Evolutionary conservation across 2,329 filamentous ascomycete genomes (phyloP), one percentile per base, ranked within the genome.

Genomic region (Akanthomyces uredinophilus): DNA sequence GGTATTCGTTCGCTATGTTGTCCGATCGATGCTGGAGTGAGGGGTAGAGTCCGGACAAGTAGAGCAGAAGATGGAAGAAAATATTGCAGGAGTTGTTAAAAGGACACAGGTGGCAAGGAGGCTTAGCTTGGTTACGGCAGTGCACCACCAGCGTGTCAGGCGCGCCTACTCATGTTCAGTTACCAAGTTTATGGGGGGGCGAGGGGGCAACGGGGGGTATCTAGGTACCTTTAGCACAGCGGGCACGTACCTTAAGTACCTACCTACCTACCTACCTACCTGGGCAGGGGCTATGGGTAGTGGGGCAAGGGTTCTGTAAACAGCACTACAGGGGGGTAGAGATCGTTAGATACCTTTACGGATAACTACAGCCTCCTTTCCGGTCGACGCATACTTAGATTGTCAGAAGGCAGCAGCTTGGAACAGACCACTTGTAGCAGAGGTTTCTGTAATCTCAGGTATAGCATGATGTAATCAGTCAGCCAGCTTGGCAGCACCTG

Each of bases 91-190:
- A 46, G 39, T 39, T 35, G 14, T 5, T 7, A 29, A 35, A 37
- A 50, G 13, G 35, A 44, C 20, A 32, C 22, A 22, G 20, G 49
- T 53, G 58, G 58, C 41, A 60, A 53, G 58, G 49, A 53, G 49
- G 58, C 58, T 60, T 60, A 24, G 49, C 27, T 39, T 24, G 16
- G 39, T 53, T 44, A 44, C 18, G 56, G 20, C 20, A 24, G 58
- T 60, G 57, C 37, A 53, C 39, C 14, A 44, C 47, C 49, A 51
- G 27, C 24, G 57, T 60, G 51, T 52, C 47, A 52, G 49, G 58
- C 47, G 47, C 10, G 47, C 10, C 37, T 52, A 60, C 35, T 14
- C 3, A 37, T 6, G 32, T 39, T 37, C 7, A 29, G 27, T 2
- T 39, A 39, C 46, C 56, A 51, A 22, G 18, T n/a, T 51, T 50